Evolutionary conservation across 2,329 filamentous ascomycete genomes (phyloP), one percentile per base, ranked within the genome.

Genomic region (Seiridium cupressi): DNA sequence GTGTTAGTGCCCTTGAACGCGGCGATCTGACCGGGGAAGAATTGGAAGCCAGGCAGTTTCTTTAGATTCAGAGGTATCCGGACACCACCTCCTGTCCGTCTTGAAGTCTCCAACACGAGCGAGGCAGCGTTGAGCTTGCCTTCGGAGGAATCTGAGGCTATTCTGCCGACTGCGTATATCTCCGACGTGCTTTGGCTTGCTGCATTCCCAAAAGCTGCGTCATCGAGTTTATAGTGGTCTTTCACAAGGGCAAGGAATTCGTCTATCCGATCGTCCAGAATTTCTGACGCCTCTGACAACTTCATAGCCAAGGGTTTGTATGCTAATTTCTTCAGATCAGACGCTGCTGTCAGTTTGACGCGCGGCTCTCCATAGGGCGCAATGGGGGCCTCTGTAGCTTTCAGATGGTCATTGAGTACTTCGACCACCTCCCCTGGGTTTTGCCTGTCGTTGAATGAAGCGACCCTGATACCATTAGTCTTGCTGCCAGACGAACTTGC

Each of bases 221-320:
- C 89, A 18, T 95, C 91, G 5, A 97, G 79, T 11, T 84, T 80
- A 74, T 96, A 86, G 65, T 93, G 81, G 59, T 89, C 85, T 75
- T 91, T 88, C 4, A 96, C 81, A 1, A 93, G 74, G n/a, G 80
- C 78, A 61, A 87, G 83, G 69, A 97, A 97, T 63, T 93, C 92
- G 68, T 98, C 93, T 78, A 99, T 97, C 67, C 93, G 85, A 75
- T 98, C 94, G 75, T 99, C 95, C 6, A 98, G 83, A 49, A 97
- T 91, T 73, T 97, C 93, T 4, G 94, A 96, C 0, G 92, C 88
- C 72, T 97, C 93, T 4, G 92, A 93, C 5, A 95, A 82, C 70
- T 97, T 96, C 93, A 98, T 97, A 2, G 92, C 90, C 81, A 98
- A 89, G 2, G 93, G 91, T 71, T 93, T 95, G 76, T 98, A 99